These are phyloP conservation scores for Clonostachys byssicola DNA, from an alignment of 2,329 filamentous ascomycete species.

Conservation along the genomic window DNA sequence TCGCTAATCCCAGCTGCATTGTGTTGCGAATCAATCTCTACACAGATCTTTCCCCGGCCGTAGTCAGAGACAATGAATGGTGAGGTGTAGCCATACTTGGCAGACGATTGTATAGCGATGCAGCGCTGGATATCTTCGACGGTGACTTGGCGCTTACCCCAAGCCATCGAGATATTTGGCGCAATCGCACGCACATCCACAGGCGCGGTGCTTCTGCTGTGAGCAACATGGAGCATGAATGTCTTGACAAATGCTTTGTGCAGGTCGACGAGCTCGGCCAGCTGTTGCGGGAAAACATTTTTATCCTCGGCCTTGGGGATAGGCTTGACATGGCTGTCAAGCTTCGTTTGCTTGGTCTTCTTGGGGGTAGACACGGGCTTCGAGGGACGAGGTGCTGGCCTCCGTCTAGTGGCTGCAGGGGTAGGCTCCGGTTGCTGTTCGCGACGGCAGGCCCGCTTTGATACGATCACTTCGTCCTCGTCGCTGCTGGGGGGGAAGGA, in stretches of 20 bases:
- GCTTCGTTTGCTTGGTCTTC: conserved; percentile 23
- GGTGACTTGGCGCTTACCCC: conserved; percentile 67
- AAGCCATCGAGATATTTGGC: conserved; percentile 61
- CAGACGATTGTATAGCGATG: conserved; percentile 53
- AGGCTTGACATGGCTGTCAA: conserved; percentile 32
- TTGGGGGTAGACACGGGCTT: conserved; percentile 15
- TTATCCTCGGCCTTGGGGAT: conserved; percentile 11
- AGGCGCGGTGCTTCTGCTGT: conserved; percentile 59
- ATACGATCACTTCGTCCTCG: conserved; percentile 11
- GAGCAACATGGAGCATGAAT: conserved; percentile 63
- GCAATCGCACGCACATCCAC: conserved; percentile 59
- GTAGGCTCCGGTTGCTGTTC: conserved; percentile 9
- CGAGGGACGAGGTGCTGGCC: conserved; percentile 10
- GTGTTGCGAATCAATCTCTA: conserved; percentile 45
- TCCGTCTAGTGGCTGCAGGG: conserved; percentile 9
- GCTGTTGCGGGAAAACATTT: conserved; percentile 40
- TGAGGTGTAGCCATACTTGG: conserved; percentile 19
- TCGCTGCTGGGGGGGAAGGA: conserved; percentile 26
- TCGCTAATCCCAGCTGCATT: conserved; percentile 34
- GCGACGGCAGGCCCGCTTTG: conserved; percentile 20
- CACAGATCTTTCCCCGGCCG: conserved; percentile 50
- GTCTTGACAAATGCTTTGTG: conserved; percentile 66
- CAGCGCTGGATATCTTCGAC: conserved; percentile 63
- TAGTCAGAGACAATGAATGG: conserved; percentile 46
- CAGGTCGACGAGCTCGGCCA: conserved; percentile 57